Conservation (phyloP, 176 grass and related monocot genomes). For the Carex littledalei region DNA sequence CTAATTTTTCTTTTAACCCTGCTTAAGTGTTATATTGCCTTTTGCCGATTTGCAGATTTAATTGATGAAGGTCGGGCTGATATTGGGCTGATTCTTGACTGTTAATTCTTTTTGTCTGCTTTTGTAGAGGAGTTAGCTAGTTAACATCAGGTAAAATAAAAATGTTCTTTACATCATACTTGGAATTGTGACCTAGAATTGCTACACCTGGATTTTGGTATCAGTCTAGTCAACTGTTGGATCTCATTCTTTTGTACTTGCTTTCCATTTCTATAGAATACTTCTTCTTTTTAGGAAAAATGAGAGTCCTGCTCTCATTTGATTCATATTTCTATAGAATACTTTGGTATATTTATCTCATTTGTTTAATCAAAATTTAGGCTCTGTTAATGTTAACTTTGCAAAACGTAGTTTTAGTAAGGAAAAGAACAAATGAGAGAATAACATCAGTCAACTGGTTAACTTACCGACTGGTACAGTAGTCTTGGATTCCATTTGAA, state of each 20-base stretch:
- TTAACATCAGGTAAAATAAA: neutral
- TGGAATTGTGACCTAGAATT: neutral
- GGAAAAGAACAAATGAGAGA: neutral
- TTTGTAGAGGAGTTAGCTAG: conserved; percentile 4
- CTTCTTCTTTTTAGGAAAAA: neutral
- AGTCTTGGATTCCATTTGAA: neutral
- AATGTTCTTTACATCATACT: neutral
- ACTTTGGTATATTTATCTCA: neutral
- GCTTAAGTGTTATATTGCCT: neutral
- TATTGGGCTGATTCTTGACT: conserved; percentile 2
- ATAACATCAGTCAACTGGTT: neutral
- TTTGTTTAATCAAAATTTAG: neutral
- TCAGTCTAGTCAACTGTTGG: neutral
- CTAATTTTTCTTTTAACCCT: neutral
- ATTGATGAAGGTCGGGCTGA: neutral
- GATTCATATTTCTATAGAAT: neutral
- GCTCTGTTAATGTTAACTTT: neutral
- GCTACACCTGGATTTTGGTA: neutral
- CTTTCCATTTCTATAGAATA: neutral
- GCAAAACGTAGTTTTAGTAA: neutral
- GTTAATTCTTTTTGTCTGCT: neutral
- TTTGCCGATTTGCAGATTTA: conserved; percentile 1
- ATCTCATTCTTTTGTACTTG: neutral
- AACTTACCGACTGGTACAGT: neutral
- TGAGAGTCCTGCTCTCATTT: no score